Evolutionary conservation across 108 stramenopile species (phyloP), one percentile per base, ranked within the genome.

Genomic region (Hondaea fermentalgiana): DNA sequence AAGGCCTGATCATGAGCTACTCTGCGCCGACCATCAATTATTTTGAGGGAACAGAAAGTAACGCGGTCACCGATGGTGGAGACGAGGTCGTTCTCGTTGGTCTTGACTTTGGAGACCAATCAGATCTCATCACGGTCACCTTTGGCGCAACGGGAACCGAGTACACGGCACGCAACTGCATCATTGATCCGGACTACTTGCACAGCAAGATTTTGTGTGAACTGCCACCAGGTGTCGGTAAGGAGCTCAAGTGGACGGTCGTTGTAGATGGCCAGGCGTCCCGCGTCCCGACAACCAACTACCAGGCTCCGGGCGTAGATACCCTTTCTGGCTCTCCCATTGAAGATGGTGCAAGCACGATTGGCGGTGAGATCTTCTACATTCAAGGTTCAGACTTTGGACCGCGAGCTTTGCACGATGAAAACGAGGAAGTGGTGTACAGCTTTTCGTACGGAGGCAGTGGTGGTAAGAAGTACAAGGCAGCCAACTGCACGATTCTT

Each of bases 181-280:
- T 8, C 57, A 87, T 89, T 19, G 87, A 57, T 5, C 76, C 76
- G 28, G 76, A 53, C 45, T 53, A 83, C 23, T 2, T 42, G 16
- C 83, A 89, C 76, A 87, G 16, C 17, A 87, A 42, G 49, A 88
- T 89, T 10, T 0, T 5, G 1, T 90, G 90, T 72, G 17, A 28
- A 44, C 71, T 87, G 6, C 87, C 87, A 5, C 87, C 90, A 19
- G 90, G 90, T 5, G 14, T 87, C 16, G 90, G 90, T 23, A 16
- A 51, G 0, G 87, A 72, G 17, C 88, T 87, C 25, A 43, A 58
- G 58, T 89, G 89, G 89, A 89, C 89, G 0, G 89, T 89, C 19
- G 5, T 19, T 58, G 89, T 89, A 3, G 89, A 87, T 43, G 76
- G 72, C n/a, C 89, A 89, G 45, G 87, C 28, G 23, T 89, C 89